These are phyloP conservation scores for Mortierella sp. DNA, from an alignment of 371 early-diverging fungal species.

Conservation along the genomic window DNA sequence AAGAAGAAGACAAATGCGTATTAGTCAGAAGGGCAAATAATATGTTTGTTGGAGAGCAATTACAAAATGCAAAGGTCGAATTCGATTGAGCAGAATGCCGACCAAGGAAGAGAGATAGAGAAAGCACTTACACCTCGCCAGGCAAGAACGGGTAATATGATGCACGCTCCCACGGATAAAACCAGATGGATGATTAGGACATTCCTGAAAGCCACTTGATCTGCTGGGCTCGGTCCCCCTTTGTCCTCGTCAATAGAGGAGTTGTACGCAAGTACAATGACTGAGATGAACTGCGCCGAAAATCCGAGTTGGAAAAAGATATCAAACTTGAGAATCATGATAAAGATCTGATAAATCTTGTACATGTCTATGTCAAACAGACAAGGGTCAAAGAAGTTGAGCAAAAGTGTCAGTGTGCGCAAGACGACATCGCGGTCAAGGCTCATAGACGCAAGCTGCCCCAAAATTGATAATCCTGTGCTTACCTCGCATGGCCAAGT, in stretches of 20 bases:
- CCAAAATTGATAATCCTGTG: not conserved
- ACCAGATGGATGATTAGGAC: slow-evolving; percentile 71
- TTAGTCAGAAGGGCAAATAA: not conserved
- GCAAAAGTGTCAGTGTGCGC: not conserved
- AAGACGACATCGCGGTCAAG: not conserved
- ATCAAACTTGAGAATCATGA: slow-evolving; percentile 92
- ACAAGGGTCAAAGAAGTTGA: not conserved
- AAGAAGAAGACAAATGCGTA: slow-evolving; percentile 52
- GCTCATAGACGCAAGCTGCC: not conserved
- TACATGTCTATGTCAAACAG: slow-evolving; percentile 70
- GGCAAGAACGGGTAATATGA: slow-evolving; percentile 79
- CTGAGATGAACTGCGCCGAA: slow-evolving; percentile 84
- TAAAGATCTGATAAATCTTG: slow-evolving; percentile 91
- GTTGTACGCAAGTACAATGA: slow-evolving; percentile 74
- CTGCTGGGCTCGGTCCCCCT: not conserved
- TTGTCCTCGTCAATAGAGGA: slow-evolving; percentile 26
- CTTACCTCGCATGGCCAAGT: slow-evolving; percentile 87
- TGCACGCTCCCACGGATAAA: slow-evolving; percentile 81
- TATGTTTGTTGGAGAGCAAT: not conserved
- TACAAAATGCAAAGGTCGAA: not conserved
- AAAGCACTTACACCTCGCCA: slow-evolving; percentile 83
- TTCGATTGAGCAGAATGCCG: not conserved
- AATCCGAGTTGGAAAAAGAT: slow-evolving; percentile 91
- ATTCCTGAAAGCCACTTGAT: slow-evolving; percentile 14
- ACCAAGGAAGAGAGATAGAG: not conserved